These are phyloP conservation scores for Diaporthe amygdali DNA, from an alignment of 2,329 filamentous ascomycete species.

Conservation along the genomic window DNA sequence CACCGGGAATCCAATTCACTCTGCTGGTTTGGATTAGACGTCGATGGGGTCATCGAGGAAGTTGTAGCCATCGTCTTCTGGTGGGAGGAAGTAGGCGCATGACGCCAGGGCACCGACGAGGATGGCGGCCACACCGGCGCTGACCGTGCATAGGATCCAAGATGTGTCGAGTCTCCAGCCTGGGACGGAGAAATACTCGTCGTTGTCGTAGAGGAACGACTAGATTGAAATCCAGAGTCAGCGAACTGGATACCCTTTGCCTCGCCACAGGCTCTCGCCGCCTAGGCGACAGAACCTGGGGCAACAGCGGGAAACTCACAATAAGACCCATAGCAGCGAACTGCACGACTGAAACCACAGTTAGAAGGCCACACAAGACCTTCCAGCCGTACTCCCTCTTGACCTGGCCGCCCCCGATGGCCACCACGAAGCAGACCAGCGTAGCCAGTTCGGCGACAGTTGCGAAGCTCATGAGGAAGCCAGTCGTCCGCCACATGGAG, in stretches of 20 bases:
- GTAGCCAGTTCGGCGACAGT: constrained; percentile 82
- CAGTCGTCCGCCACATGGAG: constrained; percentile 87
- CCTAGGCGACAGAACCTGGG: background rate
- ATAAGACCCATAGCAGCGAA: constrained; percentile 81
- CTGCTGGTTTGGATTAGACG: constrained; percentile 32
- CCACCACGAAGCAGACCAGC: constrained; percentile 78
- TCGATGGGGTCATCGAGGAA: constrained; percentile 60
- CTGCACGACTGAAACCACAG: constrained; percentile 71
- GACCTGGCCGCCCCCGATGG: constrained; percentile 79
- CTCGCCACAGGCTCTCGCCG: too few relatives aligned
- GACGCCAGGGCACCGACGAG: constrained; percentile 64
- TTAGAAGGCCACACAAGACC: constrained; percentile 70
- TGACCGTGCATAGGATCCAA: constrained; percentile 72
- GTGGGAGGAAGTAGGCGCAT: constrained; percentile 73
- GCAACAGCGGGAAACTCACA: constrained; percentile 57
- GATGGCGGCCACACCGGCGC: constrained; percentile 58
- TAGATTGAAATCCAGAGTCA: constrained; percentile 40
- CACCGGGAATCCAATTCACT: background rate
- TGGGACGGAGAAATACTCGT: constrained; percentile 78
- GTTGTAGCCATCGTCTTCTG: constrained; percentile 83
- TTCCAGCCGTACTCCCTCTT: constrained; percentile 85
- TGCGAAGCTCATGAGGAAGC: constrained; percentile 83
- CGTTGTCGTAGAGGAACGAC: constrained; percentile 84
- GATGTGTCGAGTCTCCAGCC: constrained; percentile 83
- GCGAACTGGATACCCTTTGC: background rate